Conservation (phyloP, 73 alveolate species). For the Blepharisma japonicum region DNA sequence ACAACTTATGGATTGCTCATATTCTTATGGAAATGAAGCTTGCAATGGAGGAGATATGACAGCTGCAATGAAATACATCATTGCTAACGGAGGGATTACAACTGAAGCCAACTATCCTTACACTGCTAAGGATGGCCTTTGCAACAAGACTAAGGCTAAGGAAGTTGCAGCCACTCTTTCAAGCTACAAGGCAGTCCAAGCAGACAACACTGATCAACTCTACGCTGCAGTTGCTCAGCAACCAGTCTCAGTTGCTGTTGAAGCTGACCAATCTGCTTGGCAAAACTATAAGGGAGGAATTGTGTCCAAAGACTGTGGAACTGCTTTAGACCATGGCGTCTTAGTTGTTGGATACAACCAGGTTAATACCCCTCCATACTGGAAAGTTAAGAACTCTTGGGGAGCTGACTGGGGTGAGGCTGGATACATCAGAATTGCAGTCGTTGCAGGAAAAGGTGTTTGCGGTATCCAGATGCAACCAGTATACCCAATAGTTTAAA, state of each 20-base stretch:
- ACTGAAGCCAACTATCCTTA: conserved; percentile 75
- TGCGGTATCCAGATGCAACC: conserved; percentile 42
- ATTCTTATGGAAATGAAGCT: conserved; percentile 57
- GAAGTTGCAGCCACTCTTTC: too few relatives aligned
- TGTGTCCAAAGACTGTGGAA: conserved; percentile 26
- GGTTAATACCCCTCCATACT: not conserved
- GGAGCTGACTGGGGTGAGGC: conserved; percentile 35
- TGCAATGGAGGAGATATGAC: conserved; percentile 74
- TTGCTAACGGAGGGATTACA: conserved; percentile 30
- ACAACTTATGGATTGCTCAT: conserved; percentile 64
- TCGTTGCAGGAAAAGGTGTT: conserved; percentile 36
- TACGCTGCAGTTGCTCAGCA: conserved; percentile 2
- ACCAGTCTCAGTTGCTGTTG: conserved; percentile 34
- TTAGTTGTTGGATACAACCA: conserved; percentile 22
- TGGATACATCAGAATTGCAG: conserved; percentile 36
- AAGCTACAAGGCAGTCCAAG: too few relatives aligned
- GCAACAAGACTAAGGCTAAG: conserved; percentile 35
- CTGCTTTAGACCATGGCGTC: conserved; percentile 30
- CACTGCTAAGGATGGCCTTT: conserved; percentile 48
- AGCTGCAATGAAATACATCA: conserved; percentile 57
- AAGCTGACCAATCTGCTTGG: conserved; percentile 13
- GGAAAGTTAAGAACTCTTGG: conserved; percentile 42
- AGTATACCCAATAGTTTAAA: conserved; percentile 23
- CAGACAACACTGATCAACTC: too few relatives aligned
- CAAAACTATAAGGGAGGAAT: conserved; percentile 32